A percentile compares a stretch with the other conserved stretches of the same genome.
Conservation (phyloP, 805 yeast genomes). For the Zygosaccharomyces bailii region DNA sequence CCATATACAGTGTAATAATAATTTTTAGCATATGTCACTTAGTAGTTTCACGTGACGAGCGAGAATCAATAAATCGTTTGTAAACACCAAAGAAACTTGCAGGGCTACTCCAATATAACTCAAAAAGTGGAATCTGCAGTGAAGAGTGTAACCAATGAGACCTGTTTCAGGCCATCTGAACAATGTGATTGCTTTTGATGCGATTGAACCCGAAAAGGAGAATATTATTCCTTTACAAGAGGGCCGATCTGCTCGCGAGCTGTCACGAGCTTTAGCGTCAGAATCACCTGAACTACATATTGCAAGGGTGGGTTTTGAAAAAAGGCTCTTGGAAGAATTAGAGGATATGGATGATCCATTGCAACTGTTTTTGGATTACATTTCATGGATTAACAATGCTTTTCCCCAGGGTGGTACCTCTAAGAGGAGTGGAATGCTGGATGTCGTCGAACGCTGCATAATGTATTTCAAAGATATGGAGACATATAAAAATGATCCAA, state of each 20-base stretch:
- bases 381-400: conserved; percentile 64
- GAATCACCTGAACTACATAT: conserved; percentile 10
- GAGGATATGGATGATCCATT: conserved; percentile 81
- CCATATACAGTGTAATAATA: background rate
- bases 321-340: conserved; percentile 40
- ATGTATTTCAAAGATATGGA: conserved; percentile 58
- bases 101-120: no score
- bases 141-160: background rate
- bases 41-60: background rate
- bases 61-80: no score
- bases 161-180: conserved; percentile 7
- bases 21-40: no score
- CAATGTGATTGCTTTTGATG: conserved; percentile 37
- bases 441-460: conserved; percentile 67
- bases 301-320: conserved; percentile 46
- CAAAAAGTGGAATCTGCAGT: no score
- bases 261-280: conserved; percentile 43
- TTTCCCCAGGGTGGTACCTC: conserved; percentile 61
- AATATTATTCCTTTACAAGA: conserved; percentile 62
- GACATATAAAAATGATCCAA: conserved; percentile 75
- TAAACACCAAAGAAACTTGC: conserved; percentile 6
- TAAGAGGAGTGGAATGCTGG: conserved; percentile 61
- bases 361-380: conserved; percentile 68
- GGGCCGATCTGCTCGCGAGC: conserved; percentile 65
- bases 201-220: conserved; percentile 66